Conservation (phyloP, 2,329 filamentous ascomycete genomes). For the Ascochyta koolunga region DNA sequence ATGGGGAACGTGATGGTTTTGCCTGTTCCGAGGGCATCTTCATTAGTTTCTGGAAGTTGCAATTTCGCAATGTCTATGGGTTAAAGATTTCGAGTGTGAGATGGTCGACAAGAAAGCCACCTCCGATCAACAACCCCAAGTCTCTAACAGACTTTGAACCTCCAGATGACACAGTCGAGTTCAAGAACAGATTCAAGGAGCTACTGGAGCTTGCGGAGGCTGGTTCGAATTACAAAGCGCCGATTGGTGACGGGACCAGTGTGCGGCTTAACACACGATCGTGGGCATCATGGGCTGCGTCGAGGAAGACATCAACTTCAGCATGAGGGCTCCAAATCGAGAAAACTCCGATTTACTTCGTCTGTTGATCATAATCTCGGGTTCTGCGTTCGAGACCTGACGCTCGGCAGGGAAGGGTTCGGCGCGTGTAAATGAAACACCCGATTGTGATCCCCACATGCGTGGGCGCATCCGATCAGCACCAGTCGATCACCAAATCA, state of each 20-base stretch:
- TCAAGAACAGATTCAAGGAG: conserved; percentile 26
- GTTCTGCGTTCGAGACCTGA: conserved; percentile 6
- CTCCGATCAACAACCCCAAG: not conserved
- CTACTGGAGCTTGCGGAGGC: conserved; percentile 27
- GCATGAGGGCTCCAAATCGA: not conserved
- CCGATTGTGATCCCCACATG: conserved; percentile 12
- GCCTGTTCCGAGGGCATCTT: conserved; percentile 28
- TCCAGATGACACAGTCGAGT: conserved; percentile 20
- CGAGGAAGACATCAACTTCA: not conserved
- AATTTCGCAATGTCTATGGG: conserved; percentile 33
- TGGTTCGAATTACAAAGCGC: not conserved
- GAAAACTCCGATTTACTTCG: not conserved
- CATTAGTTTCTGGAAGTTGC: conserved; percentile 35
- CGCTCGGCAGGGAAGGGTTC: conserved; percentile 4
- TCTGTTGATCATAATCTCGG: conserved; percentile 2
- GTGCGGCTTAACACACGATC: not conserved
- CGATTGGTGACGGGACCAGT: not conserved
- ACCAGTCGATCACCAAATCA: not conserved
- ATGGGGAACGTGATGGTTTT: conserved; percentile 28
- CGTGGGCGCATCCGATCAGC: not conserved
- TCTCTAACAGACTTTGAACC: not conserved
- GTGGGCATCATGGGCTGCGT: not conserved
- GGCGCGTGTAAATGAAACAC: conserved; percentile 15
- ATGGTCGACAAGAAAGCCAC: conserved; percentile 22
- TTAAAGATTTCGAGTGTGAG: conserved; percentile 27